Evolutionary conservation across 1,284 basidiomycete genomes (phyloP).

Genomic region (Cryptococcus sp.): DNA sequence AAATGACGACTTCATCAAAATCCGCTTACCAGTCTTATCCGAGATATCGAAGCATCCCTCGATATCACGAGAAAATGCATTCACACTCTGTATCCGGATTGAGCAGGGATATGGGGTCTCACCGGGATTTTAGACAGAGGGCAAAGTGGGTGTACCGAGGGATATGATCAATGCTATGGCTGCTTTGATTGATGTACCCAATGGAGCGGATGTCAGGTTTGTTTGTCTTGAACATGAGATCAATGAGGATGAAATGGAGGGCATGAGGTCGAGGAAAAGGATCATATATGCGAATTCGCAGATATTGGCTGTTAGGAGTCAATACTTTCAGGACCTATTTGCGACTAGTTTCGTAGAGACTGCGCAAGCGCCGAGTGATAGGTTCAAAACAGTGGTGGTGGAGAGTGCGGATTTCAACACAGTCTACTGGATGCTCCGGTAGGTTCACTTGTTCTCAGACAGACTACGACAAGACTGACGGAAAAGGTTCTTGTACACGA

Average conservation of each 20-base stretch:
- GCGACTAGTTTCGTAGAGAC: slow-evolving; percentile 66
- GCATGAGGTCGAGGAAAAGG: slow-evolving; percentile 23
- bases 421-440: slow-evolving; percentile 67
- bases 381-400: slow-evolving; percentile 50
- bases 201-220: slow-evolving; percentile 58
- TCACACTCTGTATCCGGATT: slow-evolving; percentile 61
- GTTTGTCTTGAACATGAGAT: slow-evolving; percentile 63
- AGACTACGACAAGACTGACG: neutral
- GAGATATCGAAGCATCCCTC: slow-evolving; percentile 58
- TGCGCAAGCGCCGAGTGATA: slow-evolving; percentile 24
- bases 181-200: slow-evolving; percentile 44
- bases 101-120: slow-evolving; percentile 60
- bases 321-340: slow-evolving; percentile 77
- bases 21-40: slow-evolving; percentile 61
- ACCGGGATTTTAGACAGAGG: slow-evolving; percentile 59
- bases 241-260: slow-evolving; percentile 4
- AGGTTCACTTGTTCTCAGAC: slow-evolving; percentile 1
- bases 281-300: slow-evolving; percentile 76
- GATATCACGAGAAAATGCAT: slow-evolving; percentile 59
- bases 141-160: slow-evolving; percentile 40
- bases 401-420: slow-evolving; percentile 78
- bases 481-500: slow-evolving; percentile 68
- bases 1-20: slow-evolving; percentile 69
- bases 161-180: slow-evolving; percentile 57
- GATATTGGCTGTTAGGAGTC: slow-evolving; percentile 65